phyloP scores from a whole-genome alignment of 257 asterid genomes.

The Solanum rostratum region DNA sequence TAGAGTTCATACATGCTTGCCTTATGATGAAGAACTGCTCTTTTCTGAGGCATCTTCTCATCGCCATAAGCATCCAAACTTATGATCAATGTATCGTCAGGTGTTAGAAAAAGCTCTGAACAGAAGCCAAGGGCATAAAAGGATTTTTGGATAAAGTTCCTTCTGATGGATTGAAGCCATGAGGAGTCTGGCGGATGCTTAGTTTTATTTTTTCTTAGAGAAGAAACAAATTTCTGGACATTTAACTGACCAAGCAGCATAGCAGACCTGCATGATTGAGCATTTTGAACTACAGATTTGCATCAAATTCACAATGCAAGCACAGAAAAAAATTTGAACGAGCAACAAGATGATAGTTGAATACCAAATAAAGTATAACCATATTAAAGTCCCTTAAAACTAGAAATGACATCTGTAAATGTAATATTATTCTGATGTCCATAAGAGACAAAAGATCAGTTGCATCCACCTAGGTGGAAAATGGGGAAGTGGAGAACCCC shows the following conservation, averaged over 20 bases:
- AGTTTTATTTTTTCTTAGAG: constrained; percentile 20
- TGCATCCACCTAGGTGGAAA: neutral
- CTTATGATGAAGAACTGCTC: constrained; percentile 79
- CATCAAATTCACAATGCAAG: neutral
- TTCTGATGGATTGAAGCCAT: constrained; percentile 29
- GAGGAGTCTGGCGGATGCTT: constrained; percentile 23
- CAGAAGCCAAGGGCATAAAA: constrained; percentile 53
- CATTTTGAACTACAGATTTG: neutral
- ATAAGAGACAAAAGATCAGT: neutral
- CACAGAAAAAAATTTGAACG: neutral
- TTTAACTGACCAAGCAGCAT: constrained; percentile 60
- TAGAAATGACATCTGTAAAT: neutral
- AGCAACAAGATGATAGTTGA: neutral
- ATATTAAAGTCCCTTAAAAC: neutral
- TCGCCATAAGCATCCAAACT: constrained; percentile 39
- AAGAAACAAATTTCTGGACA: constrained; percentile 44
- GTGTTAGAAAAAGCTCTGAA: constrained; percentile 58
- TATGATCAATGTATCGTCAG: constrained; percentile 41
- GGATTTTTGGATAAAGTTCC: constrained; percentile 33
- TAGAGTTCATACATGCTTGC: constrained; percentile 43
- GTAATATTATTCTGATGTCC: neutral
- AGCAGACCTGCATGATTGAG: constrained; percentile 39
- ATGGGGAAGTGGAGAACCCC: neutral
- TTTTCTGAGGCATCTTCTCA: constrained; percentile 31
- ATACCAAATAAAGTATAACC: neutral